A percentile compares a stretch with the other conserved stretches of the same genome.
These are phyloP conservation scores for Suillus plorans DNA, from an alignment of 768 basidiomycete species.

Conservation along the genomic window DNA sequence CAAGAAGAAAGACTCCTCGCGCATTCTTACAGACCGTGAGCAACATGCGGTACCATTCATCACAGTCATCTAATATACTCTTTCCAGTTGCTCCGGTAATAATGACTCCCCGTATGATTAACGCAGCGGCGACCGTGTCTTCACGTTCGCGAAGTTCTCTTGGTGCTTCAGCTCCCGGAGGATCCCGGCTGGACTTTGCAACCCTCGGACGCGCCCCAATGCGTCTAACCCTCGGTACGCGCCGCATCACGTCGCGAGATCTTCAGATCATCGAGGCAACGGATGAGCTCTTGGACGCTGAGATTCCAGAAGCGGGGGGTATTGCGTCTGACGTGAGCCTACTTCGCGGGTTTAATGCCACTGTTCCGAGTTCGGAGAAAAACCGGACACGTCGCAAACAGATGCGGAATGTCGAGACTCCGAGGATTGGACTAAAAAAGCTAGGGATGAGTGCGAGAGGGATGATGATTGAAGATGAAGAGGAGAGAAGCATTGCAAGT, in stretches of 20 bases:
- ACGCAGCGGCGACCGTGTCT: constrained; percentile 66
- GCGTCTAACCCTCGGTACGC: constrained; percentile 60
- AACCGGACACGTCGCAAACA: constrained; percentile 74
- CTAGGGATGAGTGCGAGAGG: constrained; percentile 79
- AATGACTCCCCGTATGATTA: constrained; percentile 86
- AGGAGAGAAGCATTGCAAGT: constrained; percentile 58
- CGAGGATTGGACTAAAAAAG: constrained; percentile 74
- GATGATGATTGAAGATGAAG: constrained; percentile 44
- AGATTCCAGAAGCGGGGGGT: constrained; percentile 74
- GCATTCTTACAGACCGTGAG: constrained; percentile 76
- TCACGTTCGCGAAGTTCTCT: constrained; percentile 41
- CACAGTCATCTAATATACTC: constrained; percentile 12
- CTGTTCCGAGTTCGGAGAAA: constrained; percentile 86
- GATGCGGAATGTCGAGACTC: constrained; percentile 76
- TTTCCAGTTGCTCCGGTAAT: constrained; percentile 78
- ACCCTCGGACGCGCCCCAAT: constrained; percentile 79
- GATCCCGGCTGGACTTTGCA: constrained; percentile 63
- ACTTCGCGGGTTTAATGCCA: constrained; percentile 90
- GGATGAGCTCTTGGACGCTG: constrained; percentile 67
- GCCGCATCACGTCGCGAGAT: constrained; percentile 78
- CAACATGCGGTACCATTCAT: constrained; percentile 2
- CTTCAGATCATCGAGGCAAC: constrained; percentile 82
- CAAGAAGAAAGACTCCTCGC: constrained; percentile 63
- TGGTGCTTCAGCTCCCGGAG: constrained; percentile 27
- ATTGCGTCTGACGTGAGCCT: constrained; percentile 76